Evolutionary conservation across 1,284 basidiomycete genomes (phyloP).

Genomic region (Cryptococcus sp.): DNA sequence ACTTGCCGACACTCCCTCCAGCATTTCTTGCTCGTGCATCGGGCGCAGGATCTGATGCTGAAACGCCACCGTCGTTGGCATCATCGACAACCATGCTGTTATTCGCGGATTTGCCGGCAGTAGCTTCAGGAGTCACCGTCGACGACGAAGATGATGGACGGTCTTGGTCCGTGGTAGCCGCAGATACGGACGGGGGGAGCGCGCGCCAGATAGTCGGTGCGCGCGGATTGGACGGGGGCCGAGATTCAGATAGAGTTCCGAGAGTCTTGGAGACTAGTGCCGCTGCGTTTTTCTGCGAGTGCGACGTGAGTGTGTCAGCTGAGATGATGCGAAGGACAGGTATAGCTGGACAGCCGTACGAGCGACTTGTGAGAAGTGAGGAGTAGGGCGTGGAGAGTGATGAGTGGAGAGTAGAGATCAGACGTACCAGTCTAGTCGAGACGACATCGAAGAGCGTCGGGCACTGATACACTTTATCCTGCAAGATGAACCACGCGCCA

Average conservation of each 20-base stretch:
- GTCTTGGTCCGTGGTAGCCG: too few relatives aligned
- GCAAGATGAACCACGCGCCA: constrained; percentile 45
- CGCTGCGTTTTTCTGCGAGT: constrained; percentile 33
- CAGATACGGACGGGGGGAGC: constrained; percentile 19
- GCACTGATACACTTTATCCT: constrained; percentile 46
- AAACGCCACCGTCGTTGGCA: too few relatives aligned
- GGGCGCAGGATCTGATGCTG: too few relatives aligned
- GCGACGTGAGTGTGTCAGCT: neutral
- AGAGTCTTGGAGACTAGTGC: constrained; percentile 42
- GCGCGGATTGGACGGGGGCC: constrained; percentile 47
- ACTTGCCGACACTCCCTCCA: neutral
- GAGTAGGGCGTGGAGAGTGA: too few relatives aligned
- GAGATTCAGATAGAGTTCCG: constrained; percentile 28
- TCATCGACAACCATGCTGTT: too few relatives aligned
- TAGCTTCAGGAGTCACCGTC: too few relatives aligned
- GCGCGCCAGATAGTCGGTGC: constrained; percentile 41
- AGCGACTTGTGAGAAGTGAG: too few relatives aligned
- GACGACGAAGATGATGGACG: too few relatives aligned
- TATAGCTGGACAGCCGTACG: too few relatives aligned
- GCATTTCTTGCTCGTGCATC: too few relatives aligned
- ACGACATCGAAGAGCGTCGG: constrained; percentile 43
- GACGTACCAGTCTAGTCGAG: constrained; percentile 37
- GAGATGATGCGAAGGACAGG: neutral
- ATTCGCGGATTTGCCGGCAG: too few relatives aligned
- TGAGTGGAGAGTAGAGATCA: neutral